phyloP scores from a whole-genome alignment of 805 yeast genomes.

The Candida golubevii region DNA sequence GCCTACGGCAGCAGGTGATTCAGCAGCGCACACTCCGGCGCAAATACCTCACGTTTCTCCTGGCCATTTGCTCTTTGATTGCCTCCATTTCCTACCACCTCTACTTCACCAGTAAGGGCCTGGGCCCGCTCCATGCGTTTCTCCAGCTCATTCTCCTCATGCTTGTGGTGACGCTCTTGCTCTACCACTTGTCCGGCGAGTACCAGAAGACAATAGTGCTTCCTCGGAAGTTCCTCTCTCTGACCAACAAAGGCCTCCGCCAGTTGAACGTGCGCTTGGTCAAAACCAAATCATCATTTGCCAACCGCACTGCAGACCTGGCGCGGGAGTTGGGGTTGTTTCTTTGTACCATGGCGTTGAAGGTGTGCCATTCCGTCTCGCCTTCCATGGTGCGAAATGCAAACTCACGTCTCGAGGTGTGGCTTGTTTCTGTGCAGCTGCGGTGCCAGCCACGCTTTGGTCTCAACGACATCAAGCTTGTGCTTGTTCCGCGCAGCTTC shows the following conservation, averaged over 20 bases:
- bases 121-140: conserved; percentile 27
- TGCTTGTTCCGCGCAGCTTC: conserved; percentile 77
- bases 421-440: conserved; percentile 38
- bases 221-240: conserved; percentile 72
- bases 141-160: conserved; percentile 58
- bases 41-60: conserved; percentile 53
- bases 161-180: conserved; percentile 59
- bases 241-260: conserved; percentile 86
- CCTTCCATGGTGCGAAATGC: conserved; percentile 31
- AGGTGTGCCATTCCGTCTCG: conserved; percentile 31
- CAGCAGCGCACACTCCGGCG: conserved; percentile 64
- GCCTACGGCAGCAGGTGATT: conserved; percentile 74
- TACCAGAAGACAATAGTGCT: conserved; percentile 78
- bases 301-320: conserved; percentile 31
- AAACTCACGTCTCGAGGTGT: conserved; percentile 33
- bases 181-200: conserved; percentile 87
- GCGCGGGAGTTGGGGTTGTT: conserved; percentile 34
- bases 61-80: conserved; percentile 36
- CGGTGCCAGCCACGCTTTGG: conserved; percentile 64
- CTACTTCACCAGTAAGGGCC: conserved; percentile 22
- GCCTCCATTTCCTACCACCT: conserved; percentile 39
- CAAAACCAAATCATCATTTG: conserved; percentile 44
- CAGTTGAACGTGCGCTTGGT: conserved; percentile 78
- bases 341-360: conserved; percentile 26
- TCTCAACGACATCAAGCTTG: conserved; percentile 68